phyloP scores from a whole-genome alignment of 768 basidiomycete species.

The Hydnomerulius pinastri region DNA sequence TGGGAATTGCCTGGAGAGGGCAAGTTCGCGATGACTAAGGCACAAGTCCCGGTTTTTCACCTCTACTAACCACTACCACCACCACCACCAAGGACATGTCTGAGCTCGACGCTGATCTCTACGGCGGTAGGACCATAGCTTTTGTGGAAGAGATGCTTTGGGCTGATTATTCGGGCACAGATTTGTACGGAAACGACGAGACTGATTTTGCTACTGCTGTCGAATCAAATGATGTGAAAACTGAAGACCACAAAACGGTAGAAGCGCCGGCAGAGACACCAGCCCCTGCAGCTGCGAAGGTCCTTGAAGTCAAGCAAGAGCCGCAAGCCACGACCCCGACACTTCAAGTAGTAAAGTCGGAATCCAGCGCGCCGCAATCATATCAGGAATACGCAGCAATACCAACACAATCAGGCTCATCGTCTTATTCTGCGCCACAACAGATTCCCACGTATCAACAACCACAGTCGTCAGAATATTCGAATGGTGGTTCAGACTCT shows the following conservation, averaged over 20 bases:
- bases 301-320: conserved; percentile 21
- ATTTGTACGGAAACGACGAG: conserved; percentile 69
- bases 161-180: conserved; percentile 34
- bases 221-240: conserved; percentile 36
- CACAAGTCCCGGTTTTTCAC: conserved; percentile 23
- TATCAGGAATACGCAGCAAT: conserved; percentile 16
- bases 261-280: conserved; percentile 28
- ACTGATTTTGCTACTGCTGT: conserved; percentile 55
- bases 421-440: conserved; percentile 52
- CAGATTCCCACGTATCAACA: conserved; percentile 82
- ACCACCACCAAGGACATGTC: conserved; percentile 48
- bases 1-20: conserved; percentile 17
- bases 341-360: conserved; percentile 10
- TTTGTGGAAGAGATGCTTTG: not conserved
- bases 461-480: conserved; percentile 54
- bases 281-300: conserved; percentile 19
- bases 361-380: conserved; percentile 10
- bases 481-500: conserved; percentile 35
- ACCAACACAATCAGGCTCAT: conserved; percentile 25
- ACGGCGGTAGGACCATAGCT: conserved; percentile 62
- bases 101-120: conserved; percentile 87
- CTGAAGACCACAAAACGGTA: conserved; percentile 26
- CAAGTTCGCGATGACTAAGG: conserved; percentile 28
- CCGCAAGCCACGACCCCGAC: conserved; percentile 8
- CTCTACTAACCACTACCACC: conserved; percentile 30